Evolutionary conservation across 2,329 filamentous ascomycete species (phyloP).

Genomic region (Thermochaetoides dissita): DNA sequence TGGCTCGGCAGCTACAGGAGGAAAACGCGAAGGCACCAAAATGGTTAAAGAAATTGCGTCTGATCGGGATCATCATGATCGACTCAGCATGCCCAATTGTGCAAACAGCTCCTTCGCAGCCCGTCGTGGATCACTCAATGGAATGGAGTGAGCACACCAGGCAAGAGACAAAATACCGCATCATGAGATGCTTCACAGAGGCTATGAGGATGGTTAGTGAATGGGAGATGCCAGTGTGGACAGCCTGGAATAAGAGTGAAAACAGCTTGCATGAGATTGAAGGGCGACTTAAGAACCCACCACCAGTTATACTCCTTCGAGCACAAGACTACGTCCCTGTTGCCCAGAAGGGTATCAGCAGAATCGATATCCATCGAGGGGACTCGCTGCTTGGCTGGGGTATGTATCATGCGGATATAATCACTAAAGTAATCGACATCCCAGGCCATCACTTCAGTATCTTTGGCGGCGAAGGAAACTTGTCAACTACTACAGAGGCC

Average conservation of each 20-base stretch:
- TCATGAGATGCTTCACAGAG: constrained; percentile 28
- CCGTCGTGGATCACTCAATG: constrained; percentile 15
- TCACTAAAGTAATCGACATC: constrained; percentile 32
- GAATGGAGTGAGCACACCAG: constrained; percentile 18
- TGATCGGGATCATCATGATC: constrained; percentile 38
- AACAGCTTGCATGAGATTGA: not conserved
- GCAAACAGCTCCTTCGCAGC: not conserved
- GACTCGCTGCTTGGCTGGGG: constrained; percentile 36
- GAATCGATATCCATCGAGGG: constrained; percentile 30
- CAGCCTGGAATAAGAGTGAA: constrained; percentile 4
- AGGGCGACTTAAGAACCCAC: constrained; percentile 15
- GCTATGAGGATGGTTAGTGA: constrained; percentile 25
- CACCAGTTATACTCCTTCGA: constrained; percentile 31
- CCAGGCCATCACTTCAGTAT: constrained; percentile 39
- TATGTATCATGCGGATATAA: constrained; percentile 28
- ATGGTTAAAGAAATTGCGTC: constrained; percentile 17
- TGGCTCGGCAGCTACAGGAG: constrained; percentile 24
- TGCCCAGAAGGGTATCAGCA: constrained; percentile 15
- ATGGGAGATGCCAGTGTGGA: constrained; percentile 29
- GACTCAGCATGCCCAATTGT: constrained; percentile 30
- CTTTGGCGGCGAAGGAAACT: constrained; percentile 21
- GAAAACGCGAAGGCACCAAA: too few species aligned
- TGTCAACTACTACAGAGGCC: constrained; percentile 16
- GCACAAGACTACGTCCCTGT: constrained; percentile 28
- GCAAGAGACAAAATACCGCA: constrained; percentile 17